Evolutionary conservation across 305 asterid genomes (phyloP).

Genomic region (Fraxinus albicans): DNA sequence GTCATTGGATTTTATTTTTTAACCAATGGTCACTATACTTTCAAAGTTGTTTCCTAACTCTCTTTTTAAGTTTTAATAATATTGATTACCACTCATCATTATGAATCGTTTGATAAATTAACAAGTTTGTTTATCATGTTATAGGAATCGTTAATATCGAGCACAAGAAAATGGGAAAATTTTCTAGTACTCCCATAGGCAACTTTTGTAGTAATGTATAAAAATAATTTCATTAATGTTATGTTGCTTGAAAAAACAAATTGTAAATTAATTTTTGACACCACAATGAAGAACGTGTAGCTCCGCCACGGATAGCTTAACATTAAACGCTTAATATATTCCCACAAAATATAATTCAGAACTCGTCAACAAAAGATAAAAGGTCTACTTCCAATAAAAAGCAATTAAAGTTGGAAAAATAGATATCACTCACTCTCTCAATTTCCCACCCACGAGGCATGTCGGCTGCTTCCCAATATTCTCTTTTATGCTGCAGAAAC

Average conservation of each 20-base stretch:
- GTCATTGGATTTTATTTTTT: neutral
- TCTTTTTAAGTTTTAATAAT: neutral
- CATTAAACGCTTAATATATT: constrained; percentile 9
- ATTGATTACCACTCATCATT: neutral
- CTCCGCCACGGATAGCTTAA: neutral
- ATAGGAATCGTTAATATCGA: neutral
- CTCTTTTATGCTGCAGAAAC: constrained; percentile 79
- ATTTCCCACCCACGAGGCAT: constrained; percentile 79
- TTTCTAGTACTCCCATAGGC: neutral
- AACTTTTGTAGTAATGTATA: neutral
- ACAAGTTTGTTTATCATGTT: neutral
- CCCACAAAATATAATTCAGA: constrained; percentile 14
- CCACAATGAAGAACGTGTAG: neutral
- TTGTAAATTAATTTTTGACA: neutral
- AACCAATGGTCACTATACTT: neutral
- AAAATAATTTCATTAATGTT: neutral
- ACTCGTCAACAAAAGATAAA: neutral
- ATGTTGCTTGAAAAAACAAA: neutral
- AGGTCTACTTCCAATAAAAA: neutral
- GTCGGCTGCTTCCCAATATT: constrained; percentile 72
- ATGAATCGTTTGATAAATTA: neutral
- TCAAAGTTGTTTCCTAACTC: neutral
- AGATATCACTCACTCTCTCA: constrained; percentile 78
- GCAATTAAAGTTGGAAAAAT: constrained; percentile 11
- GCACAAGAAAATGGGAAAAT: neutral